Evolutionary conservation across 495 filamentous ascomycete genomes (phyloP).

Genomic region (Alectoria sarmentosa): DNA sequence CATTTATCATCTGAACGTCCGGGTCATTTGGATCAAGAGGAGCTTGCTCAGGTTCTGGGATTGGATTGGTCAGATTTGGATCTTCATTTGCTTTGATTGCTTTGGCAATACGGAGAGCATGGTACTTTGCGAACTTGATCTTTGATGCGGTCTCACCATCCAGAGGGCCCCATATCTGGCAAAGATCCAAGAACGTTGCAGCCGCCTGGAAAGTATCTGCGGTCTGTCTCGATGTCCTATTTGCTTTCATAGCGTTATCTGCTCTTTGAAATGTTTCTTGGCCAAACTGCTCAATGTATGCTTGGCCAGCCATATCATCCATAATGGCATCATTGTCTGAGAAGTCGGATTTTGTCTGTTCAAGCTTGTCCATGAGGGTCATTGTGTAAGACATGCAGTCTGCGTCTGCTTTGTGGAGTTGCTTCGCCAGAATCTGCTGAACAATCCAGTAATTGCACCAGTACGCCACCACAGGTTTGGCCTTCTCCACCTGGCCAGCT

Average conservation of each 20-base stretch:
- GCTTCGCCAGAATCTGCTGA: slow-evolving; percentile 77
- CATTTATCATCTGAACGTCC: slow-evolving; percentile 51
- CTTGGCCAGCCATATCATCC: slow-evolving; percentile 78
- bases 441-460: slow-evolving; percentile 95
- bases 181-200: slow-evolving; percentile 81
- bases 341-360: slow-evolving; percentile 67
- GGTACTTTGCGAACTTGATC: slow-evolving; percentile 94
- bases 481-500: slow-evolving; percentile 74
- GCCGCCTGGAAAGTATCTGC: slow-evolving; percentile 90
- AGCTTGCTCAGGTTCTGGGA: slow-evolving; percentile 44
- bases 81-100: slow-evolving; percentile 88
- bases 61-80: slow-evolving; percentile 84
- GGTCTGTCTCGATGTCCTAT: slow-evolving; percentile 87
- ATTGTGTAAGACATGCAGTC: slow-evolving; percentile 74
- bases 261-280: slow-evolving; percentile 79
- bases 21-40: slow-evolving; percentile 51
- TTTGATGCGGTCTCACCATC: slow-evolving; percentile 76
- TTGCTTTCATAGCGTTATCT: slow-evolving; percentile 70
- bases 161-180: slow-evolving; percentile 69
- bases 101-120: slow-evolving; percentile 83
- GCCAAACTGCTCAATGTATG: slow-evolving; percentile 91
- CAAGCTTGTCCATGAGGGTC: slow-evolving; percentile 83
- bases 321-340: slow-evolving; percentile 62
- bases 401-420: slow-evolving; percentile 66
- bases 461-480: slow-evolving; percentile 82